These are phyloP conservation scores for Calonectria henricotiae DNA, from an alignment of 2,329 filamentous ascomycete genomes.

Conservation along the genomic window DNA sequence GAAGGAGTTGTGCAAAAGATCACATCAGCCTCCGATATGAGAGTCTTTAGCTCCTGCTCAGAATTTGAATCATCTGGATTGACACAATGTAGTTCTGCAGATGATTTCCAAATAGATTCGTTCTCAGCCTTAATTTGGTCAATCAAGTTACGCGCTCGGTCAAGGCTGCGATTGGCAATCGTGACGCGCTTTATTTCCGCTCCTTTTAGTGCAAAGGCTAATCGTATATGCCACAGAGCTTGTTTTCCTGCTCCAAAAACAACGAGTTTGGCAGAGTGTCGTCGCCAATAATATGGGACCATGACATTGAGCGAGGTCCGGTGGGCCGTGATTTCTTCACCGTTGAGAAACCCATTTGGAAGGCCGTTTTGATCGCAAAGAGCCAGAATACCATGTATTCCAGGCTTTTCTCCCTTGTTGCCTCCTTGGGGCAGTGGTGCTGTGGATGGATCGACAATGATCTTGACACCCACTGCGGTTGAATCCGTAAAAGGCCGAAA, in stretches of 20 bases:
- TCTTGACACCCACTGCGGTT: constrained; percentile 47
- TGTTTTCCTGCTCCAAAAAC: constrained; percentile 81
- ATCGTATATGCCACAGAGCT: constrained; percentile 80
- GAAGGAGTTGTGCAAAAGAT: constrained; percentile 47
- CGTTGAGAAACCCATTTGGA: not conserved
- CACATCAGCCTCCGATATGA: constrained; percentile 32
- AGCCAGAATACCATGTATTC: constrained; percentile 39
- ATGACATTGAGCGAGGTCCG: constrained; percentile 77
- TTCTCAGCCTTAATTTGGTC: constrained; percentile 39
- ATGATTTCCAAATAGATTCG: constrained; percentile 42
- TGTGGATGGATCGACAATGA: constrained; percentile 45
- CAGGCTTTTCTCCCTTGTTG: constrained; percentile 21
- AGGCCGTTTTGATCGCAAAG: constrained; percentile 35
- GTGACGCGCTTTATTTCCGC: constrained; percentile 51
- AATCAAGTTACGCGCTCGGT: constrained; percentile 30
- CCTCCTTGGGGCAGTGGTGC: not conserved
- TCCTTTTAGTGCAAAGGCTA: constrained; percentile 71
- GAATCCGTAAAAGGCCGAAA: constrained; percentile 49
- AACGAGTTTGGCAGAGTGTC: constrained; percentile 66
- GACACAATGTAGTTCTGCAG: constrained; percentile 27
- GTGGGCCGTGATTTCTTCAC: constrained; percentile 69
- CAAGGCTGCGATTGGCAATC: constrained; percentile 53
- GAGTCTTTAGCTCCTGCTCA: not conserved
- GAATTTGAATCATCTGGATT: constrained; percentile 33
- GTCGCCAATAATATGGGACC: constrained; percentile 69